Conservation (phyloP, 2,329 filamentous ascomycete species). For the Lecanoromycetidae sp. region DNA sequence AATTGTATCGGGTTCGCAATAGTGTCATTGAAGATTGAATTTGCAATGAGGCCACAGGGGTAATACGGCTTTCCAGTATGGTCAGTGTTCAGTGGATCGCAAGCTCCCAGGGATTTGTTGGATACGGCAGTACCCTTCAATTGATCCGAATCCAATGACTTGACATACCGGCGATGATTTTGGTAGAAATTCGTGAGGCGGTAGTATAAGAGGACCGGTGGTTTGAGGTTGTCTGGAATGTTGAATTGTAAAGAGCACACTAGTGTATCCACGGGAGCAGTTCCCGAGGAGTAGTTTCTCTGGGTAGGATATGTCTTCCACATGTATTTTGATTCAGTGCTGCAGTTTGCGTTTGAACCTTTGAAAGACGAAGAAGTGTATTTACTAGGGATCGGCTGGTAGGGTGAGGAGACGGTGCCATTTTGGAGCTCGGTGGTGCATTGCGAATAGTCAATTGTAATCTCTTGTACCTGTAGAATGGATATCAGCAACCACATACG, state of each 20-base stretch:
- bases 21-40: conserved; percentile 93
- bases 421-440: conserved; percentile 49
- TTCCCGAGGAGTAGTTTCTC: conserved; percentile 16
- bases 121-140: conserved; percentile 59
- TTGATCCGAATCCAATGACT: conserved; percentile 73
- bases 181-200: conserved; percentile 97
- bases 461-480: conserved; percentile 62
- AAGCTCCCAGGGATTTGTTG: conserved; percentile 56
- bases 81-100: conserved; percentile 54
- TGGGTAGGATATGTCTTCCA: conserved; percentile 16
- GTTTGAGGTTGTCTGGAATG: conserved; percentile 64
- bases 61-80: conserved; percentile 66
- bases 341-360: conserved; percentile 30
- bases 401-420: conserved; percentile 25
- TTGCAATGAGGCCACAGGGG: conserved; percentile 90
- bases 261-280: conserved; percentile 7
- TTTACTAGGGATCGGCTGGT: conserved; percentile 40
- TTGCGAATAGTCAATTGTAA: conserved; percentile 78
- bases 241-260: conserved; percentile 64
- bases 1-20: conserved; percentile 55
- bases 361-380: conserved; percentile 63
- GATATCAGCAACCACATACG: not conserved
- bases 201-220: conserved; percentile 88
- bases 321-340: conserved; percentile 20
- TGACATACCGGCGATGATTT: conserved; percentile 92